These are phyloP conservation scores for Forsythia viridissima DNA, from an alignment of 257 asterid genomes.

Conservation along the genomic window DNA sequence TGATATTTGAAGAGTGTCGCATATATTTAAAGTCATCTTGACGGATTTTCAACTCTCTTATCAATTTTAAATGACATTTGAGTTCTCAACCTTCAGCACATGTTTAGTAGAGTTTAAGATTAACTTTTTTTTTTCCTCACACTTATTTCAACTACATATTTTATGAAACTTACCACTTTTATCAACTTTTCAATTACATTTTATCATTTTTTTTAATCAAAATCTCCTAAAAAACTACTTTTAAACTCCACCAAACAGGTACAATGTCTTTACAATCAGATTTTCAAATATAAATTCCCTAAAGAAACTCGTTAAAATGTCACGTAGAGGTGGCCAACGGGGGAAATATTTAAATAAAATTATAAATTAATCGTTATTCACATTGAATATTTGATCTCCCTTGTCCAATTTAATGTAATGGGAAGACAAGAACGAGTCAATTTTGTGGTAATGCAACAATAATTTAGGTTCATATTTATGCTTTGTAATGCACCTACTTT, in stretches of 20 bases:
- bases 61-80: background rate
- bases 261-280: background rate
- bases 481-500: slow-evolving; percentile 23
- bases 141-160: too few relatives aligned
- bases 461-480: background rate
- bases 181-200: too few relatives aligned
- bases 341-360: background rate
- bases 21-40: background rate
- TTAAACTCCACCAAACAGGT: too few relatives aligned
- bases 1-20: background rate
- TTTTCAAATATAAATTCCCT: background rate
- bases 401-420: background rate
- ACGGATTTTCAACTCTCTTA: background rate
- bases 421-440: background rate
- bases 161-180: too few relatives aligned
- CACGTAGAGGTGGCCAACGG: background rate
- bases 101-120: too few relatives aligned
- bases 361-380: background rate
- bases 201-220: too few relatives aligned
- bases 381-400: background rate
- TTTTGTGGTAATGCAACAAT: slow-evolving; percentile 5
- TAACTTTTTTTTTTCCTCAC: too few relatives aligned
- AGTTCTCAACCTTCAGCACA: background rate
- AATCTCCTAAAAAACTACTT: too few relatives aligned
- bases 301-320: background rate